These are phyloP conservation scores for Fusarium brachygibbosum DNA, from an alignment of 2,329 filamentous ascomycete species.

Conservation along the genomic window DNA sequence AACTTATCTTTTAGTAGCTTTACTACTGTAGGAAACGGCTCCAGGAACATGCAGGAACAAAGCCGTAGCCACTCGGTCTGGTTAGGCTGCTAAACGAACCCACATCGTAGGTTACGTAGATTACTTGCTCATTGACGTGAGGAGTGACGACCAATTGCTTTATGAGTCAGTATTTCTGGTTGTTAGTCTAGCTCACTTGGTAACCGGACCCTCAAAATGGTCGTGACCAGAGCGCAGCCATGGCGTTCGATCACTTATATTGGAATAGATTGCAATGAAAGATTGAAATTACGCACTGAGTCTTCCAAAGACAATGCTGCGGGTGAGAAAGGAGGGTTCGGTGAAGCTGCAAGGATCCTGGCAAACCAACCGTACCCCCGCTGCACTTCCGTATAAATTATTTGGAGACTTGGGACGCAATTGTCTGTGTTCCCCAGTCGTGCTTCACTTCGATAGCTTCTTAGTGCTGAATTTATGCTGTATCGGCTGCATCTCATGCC, in stretches of 20 bases:
- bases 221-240: constrained; percentile 6
- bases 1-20: constrained; percentile 29
- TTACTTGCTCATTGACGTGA: constrained; percentile 38
- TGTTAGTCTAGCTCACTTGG: constrained; percentile 15
- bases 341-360: constrained; percentile 44
- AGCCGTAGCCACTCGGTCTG: constrained; percentile 42
- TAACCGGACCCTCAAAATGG: constrained; percentile 15
- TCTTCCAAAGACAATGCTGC: constrained; percentile 31
- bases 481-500: constrained; percentile 19
- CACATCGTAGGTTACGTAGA: constrained; percentile 34
- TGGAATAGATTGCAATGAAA: constrained; percentile 24
- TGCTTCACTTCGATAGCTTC: constrained; percentile 13
- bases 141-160: constrained; percentile 18
- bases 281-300: constrained; percentile 32
- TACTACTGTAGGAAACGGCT: constrained; percentile 28
- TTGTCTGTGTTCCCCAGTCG: constrained; percentile 30
- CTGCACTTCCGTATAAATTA: constrained; percentile 39
- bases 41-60: constrained; percentile 50
- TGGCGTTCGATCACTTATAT: constrained; percentile 12
- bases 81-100: constrained; percentile 35
- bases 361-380: constrained; percentile 34
- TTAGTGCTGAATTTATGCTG: constrained; percentile 19
- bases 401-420: constrained; percentile 26
- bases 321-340: constrained; percentile 35
- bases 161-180: constrained; percentile 17